phyloP scores from a whole-genome alignment of 345 rosid species.

The Cardamine resedifolia region DNA sequence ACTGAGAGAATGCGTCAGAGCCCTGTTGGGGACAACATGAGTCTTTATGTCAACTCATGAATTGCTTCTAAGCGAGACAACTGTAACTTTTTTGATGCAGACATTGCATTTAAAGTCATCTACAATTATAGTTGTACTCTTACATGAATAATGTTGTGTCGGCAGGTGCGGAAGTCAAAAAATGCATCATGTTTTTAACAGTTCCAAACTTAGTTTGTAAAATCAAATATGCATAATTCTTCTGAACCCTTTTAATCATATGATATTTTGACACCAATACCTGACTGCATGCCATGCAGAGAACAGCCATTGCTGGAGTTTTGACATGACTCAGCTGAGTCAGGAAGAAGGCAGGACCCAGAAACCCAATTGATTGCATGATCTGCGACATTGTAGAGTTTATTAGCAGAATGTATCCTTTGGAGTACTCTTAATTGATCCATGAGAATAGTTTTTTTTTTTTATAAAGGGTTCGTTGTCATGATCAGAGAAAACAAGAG shows the following conservation, averaged over 20 bases:
- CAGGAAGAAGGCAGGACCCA: constrained; percentile 95
- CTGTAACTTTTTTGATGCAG: constrained; percentile 18
- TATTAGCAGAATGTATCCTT: neutral
- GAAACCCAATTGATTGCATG: constrained; percentile 96
- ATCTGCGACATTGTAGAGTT: constrained; percentile 57
- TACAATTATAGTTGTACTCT: constrained; percentile 19
- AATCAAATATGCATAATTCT: neutral
- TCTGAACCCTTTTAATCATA: neutral
- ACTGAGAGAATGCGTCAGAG: constrained; percentile 94
- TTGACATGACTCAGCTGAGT: constrained; percentile 77
- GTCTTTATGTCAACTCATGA: constrained; percentile 18
- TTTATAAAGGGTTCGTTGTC: neutral
- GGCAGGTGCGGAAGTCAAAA: constrained; percentile 14
- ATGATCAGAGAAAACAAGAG: neutral
- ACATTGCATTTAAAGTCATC: constrained; percentile 25
- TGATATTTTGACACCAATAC: constrained; percentile 35
- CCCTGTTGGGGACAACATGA: constrained; percentile 55
- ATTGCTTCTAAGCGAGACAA: constrained; percentile 15
- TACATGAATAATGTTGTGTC: constrained; percentile 10
- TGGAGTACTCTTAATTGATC: neutral
- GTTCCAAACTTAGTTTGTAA: neutral
- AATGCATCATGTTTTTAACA: neutral
- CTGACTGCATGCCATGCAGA: constrained; percentile 99
- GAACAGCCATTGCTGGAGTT: constrained; percentile 93
- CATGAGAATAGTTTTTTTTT: neutral